Base-by-base conservation (phyloP, 2,329 filamentous ascomycete genomes). In the Thelonectria discophora region DNA sequence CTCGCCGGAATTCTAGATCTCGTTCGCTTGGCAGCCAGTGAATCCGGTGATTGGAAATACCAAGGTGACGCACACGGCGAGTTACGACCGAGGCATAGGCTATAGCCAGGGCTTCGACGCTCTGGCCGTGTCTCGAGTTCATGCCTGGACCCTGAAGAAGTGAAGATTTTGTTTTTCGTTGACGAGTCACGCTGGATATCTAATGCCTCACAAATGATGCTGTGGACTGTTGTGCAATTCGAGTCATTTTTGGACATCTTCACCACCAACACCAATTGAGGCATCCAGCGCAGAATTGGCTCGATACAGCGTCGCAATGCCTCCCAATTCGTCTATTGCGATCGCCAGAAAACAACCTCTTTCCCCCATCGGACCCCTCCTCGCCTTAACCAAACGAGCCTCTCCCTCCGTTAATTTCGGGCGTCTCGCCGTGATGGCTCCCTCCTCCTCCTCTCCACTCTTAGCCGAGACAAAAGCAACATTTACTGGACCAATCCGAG, bases 401-500 rank as follows among this genome's bases (percentile, higher is more conserved):
- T 47, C 30, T 30, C 34, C 15, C 40, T 12, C 48, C 37, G 39
- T 51, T 48, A 37, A 48, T 59, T 54, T 42, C 34, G 27, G 45
- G 18, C 30, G 27, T 32, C 37, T 27, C 34, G 8, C 50, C 18
- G 45, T 52, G 17, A 24, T 24, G 21, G 21, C 21, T 24, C 21
- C 21, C 21, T 24, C 21, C 21, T 24, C 21, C 21, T 11, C 18
- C 15, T 52, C 39, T 42, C 57, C 51, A 55, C 37, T 55, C 13
- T 55, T 55, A 51, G 30, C 51, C 57, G 57, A 27, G 20, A 27
- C 30, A 20, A 46, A 43, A 32, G 30, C 18, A 34, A 18, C 15
- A 5, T 10, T 24, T 42, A 6, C 17, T 37, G 24, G 50, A 10
- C 57, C 57, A 60, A 60, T 60, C 20, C 37, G 11, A 46, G 50